Percentiles rank a stretch among this genome's conserved stretches.
phyloP scores from a whole-genome alignment of 179 eudicot species.

The Vitellaria paradoxa region DNA sequence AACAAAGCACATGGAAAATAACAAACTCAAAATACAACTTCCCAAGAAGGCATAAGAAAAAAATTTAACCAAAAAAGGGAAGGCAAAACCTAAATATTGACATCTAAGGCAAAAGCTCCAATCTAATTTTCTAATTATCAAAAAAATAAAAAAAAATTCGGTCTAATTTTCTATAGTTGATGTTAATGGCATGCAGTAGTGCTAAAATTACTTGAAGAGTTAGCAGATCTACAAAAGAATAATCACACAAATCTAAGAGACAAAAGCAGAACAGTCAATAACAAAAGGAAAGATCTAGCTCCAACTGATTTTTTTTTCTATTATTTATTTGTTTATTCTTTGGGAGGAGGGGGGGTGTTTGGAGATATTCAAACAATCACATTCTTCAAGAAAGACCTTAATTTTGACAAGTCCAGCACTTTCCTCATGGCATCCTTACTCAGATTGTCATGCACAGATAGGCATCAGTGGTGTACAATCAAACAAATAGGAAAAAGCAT shows the following conservation, averaged over 20 bases:
- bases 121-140: neutral
- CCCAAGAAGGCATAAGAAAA: neutral
- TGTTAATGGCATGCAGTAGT: neutral
- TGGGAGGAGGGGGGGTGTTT: neutral
- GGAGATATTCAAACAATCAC: neutral
- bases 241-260: neutral
- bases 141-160: neutral
- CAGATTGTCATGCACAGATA: neutral
- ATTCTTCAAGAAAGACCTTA: neutral
- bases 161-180: neutral
- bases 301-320: too few relatives aligned
- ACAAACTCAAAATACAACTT: neutral
- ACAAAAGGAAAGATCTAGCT: neutral
- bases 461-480: neutral
- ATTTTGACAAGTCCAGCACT: neutral
- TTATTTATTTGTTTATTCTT: too few relatives aligned
- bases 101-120: neutral
- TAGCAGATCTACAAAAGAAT: neutral
- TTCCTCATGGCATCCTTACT: neutral
- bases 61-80: neutral
- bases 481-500: neutral
- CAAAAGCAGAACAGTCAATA: neutral
- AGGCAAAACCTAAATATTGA: neutral
- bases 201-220: neutral
- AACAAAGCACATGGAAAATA: neutral